These are phyloP conservation scores for Murraya koenigii DNA, from an alignment of 345 rosid genomes.

Conservation along the genomic window DNA sequence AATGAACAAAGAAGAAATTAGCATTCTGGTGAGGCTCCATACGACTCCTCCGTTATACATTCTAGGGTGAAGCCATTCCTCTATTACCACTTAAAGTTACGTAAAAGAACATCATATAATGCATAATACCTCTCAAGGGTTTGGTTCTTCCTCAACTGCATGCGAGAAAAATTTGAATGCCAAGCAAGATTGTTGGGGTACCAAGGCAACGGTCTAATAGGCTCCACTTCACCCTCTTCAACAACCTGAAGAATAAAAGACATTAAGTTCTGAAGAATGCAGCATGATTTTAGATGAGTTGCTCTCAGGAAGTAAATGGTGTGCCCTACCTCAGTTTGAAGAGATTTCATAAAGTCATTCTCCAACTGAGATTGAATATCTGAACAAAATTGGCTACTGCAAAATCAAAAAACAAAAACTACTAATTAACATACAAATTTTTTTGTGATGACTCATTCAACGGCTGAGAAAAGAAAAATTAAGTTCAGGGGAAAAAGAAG, in stretches of 20 bases:
- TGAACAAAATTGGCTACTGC: slow-evolving; percentile 81
- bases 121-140: slow-evolving; percentile 73
- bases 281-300: background rate
- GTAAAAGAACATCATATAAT: background rate
- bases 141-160: slow-evolving; percentile 89
- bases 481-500: background rate
- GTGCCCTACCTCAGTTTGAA: slow-evolving; percentile 60
- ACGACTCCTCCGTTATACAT: background rate
- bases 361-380: slow-evolving; percentile 70
- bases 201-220: slow-evolving; percentile 89
- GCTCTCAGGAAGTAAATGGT: background rate
- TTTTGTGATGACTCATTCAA: background rate
- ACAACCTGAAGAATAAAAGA: slow-evolving; percentile 34
- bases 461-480: background rate
- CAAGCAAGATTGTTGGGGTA: slow-evolving; percentile 87
- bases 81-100: background rate
- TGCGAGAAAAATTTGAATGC: slow-evolving; percentile 90
- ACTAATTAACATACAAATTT: background rate
- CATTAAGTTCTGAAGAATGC: background rate
- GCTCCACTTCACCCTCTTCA: slow-evolving; percentile 69
- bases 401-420: slow-evolving; percentile 16
- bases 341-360: slow-evolving; percentile 77
- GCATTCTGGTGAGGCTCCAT: background rate
- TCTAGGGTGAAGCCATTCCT: background rate
- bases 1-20: background rate